These are phyloP conservation scores for Ustilago shanxiensis DNA, from an alignment of 1,284 basidiomycete genomes.

Conservation along the genomic window DNA sequence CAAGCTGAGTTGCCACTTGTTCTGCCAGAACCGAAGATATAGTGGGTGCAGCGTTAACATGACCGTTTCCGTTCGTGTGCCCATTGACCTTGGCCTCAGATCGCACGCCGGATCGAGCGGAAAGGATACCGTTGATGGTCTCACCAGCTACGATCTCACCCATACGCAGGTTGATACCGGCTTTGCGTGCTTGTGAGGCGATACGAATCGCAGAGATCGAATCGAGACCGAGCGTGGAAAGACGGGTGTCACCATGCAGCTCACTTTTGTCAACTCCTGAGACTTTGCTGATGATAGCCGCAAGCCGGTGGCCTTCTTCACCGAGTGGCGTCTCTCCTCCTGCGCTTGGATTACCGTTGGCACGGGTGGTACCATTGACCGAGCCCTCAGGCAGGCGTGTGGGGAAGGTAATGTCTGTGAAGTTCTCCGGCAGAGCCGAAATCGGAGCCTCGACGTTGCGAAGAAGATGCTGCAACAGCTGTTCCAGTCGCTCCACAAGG, in stretches of 20 bases:
- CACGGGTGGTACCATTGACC: neutral
- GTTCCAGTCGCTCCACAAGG: conserved; percentile 38
- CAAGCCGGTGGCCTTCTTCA: conserved; percentile 43
- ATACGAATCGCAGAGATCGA: conserved; percentile 66
- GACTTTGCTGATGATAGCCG: conserved; percentile 39
- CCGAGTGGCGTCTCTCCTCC: conserved; percentile 10
- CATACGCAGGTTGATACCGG: conserved; percentile 48
- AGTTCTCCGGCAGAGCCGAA: conserved; percentile 20
- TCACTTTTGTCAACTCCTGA: conserved; percentile 30
- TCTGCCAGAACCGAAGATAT: conserved; percentile 15
- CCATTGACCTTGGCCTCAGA: conserved; percentile 19
- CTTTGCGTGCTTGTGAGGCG: conserved; percentile 51
- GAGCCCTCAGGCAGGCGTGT: conserved; percentile 9
- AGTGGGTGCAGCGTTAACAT: neutral
- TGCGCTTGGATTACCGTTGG: conserved; percentile 5
- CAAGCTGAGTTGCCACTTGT: conserved; percentile 22
- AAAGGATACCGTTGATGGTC: conserved; percentile 45
- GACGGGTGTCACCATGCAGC: conserved; percentile 37
- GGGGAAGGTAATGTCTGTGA: conserved; percentile 12
- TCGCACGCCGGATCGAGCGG: conserved; percentile 1
- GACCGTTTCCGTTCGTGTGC: conserved; percentile 13
- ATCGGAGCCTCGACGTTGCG: conserved; percentile 12
- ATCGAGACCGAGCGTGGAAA: conserved; percentile 62
- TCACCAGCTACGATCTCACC: conserved; percentile 55
- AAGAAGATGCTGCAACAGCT: conserved; percentile 31